Evolutionary conservation across 371 early-diverging fungal species (phyloP).

Genomic region (Encephalitozoon cuniculi): DNA sequence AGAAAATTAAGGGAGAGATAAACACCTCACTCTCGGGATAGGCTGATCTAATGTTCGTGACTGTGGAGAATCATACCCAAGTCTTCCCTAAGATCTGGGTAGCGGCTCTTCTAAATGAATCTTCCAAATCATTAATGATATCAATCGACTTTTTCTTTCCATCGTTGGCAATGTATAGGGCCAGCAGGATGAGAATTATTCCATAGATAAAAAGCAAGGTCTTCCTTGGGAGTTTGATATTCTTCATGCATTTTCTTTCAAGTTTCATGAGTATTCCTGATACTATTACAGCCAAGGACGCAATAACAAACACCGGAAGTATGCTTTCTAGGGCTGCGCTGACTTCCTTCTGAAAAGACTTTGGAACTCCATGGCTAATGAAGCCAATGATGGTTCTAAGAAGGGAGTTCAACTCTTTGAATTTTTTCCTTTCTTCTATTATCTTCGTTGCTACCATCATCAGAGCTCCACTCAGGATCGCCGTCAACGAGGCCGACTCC

Average conservation of each 20-base stretch:
- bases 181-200: not conserved
- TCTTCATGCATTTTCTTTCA: not conserved
- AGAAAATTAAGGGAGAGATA: too few relatives aligned
- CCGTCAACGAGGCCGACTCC: not conserved
- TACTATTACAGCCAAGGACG: not conserved
- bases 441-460: not conserved
- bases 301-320: not conserved
- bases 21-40: too few relatives aligned
- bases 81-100: too few relatives aligned
- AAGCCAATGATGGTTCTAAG: not conserved
- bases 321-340: not conserved
- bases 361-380: too few relatives aligned
- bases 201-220: not conserved
- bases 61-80: too few relatives aligned
- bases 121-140: not conserved
- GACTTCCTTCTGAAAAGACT: not conserved
- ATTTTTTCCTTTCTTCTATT: not conserved
- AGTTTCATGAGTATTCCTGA: not conserved
- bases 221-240: not conserved
- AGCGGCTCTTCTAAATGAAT: too few relatives aligned
- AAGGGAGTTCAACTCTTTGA: not conserved
- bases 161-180: not conserved
- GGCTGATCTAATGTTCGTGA: too few relatives aligned
- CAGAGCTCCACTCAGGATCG: not conserved
- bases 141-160: not conserved